phyloP scores from a whole-genome alignment of 2,329 filamentous ascomycete species.

The Lecanicillium sp. region DNA sequence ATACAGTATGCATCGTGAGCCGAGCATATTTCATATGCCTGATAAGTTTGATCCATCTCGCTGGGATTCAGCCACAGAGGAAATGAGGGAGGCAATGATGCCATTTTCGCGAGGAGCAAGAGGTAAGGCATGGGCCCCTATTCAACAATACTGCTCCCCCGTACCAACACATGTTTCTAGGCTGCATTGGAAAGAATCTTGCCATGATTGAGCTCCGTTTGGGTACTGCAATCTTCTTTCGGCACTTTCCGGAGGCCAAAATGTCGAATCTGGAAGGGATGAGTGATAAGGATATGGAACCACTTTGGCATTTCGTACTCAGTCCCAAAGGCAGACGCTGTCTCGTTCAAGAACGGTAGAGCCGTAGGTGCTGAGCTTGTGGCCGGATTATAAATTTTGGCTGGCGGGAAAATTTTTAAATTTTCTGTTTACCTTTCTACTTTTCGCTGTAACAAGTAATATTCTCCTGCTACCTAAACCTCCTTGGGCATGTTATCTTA shows the following conservation, averaged over 20 bases:
- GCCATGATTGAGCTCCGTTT: slow-evolving; percentile 48
- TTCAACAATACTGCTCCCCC: no score
- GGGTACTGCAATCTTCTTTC: slow-evolving; percentile 43
- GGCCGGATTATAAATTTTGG: no score
- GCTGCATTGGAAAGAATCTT: slow-evolving; percentile 49
- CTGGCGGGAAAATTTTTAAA: no score
- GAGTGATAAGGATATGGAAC: slow-evolving; percentile 27
- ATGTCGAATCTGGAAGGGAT: slow-evolving; percentile 25
- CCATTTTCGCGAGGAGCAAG: slow-evolving; percentile 47
- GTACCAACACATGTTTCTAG: slow-evolving; percentile 12
- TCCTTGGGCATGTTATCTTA: no score
- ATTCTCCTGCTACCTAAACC: no score
- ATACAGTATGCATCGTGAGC: slow-evolving; percentile 39
- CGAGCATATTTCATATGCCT: slow-evolving; percentile 31
- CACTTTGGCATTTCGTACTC: slow-evolving; percentile 24
- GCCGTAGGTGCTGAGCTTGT: no score
- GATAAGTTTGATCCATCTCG: slow-evolving; percentile 24
- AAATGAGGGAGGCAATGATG: slow-evolving; percentile 40
- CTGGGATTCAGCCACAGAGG: slow-evolving; percentile 26
- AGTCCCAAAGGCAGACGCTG: slow-evolving; percentile 23
- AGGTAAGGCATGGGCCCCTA: no score
- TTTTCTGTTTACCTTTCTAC: no score
- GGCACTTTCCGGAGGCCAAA: slow-evolving; percentile 29
- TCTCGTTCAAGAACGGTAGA: slow-evolving; percentile 18
- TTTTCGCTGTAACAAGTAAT: no score